Conservation (phyloP, 352 stramenopile species). For the Phytophthora citrophthora region DNA sequence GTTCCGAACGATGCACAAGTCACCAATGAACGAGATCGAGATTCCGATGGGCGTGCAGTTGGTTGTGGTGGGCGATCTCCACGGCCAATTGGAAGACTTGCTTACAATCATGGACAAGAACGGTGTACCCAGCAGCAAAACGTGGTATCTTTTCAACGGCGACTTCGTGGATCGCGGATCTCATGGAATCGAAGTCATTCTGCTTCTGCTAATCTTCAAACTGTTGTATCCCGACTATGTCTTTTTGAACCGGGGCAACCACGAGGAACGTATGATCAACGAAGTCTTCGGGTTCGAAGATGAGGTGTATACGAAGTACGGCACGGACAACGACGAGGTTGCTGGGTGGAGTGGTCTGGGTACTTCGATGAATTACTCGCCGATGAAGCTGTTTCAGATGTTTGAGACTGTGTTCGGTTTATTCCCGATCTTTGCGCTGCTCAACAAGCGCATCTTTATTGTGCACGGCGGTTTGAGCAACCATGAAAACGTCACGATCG, state of each 20-base stretch:
- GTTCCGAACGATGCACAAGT: slow-evolving; percentile 50
- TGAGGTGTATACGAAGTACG: slow-evolving; percentile 85
- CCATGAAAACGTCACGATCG: slow-evolving; percentile 87
- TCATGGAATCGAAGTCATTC: slow-evolving; percentile 93
- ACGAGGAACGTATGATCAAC: slow-evolving; percentile 95
- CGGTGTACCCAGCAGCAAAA: slow-evolving; percentile 86
- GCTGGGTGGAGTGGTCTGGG: slow-evolving; percentile 62
- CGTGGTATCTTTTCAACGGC: slow-evolving; percentile 96
- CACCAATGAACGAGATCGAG: slow-evolving; percentile 76
- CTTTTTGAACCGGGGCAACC: slow-evolving; percentile 96
- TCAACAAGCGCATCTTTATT: slow-evolving; percentile 93
- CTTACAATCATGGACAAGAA: slow-evolving; percentile 94
- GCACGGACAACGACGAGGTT: slow-evolving; percentile 79
- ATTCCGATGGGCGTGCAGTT: slow-evolving; percentile 85
- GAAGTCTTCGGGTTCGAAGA: slow-evolving; percentile 90
- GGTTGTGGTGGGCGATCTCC: slow-evolving; percentile 93
- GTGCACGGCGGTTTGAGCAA: slow-evolving; percentile 93
- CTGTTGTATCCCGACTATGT: slow-evolving; percentile 88
- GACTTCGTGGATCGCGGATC: slow-evolving; percentile 96
- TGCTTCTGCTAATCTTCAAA: slow-evolving; percentile 91
- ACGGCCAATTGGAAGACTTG: slow-evolving; percentile 94
- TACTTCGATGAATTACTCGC: slow-evolving; percentile 73
- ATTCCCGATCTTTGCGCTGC: slow-evolving; percentile 90
- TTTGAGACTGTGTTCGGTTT: slow-evolving; percentile 88
- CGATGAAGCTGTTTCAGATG: slow-evolving; percentile 80